These are phyloP conservation scores for Paratinospora sagittata DNA, from an alignment of 164 flowering plant species.

Conservation along the genomic window DNA sequence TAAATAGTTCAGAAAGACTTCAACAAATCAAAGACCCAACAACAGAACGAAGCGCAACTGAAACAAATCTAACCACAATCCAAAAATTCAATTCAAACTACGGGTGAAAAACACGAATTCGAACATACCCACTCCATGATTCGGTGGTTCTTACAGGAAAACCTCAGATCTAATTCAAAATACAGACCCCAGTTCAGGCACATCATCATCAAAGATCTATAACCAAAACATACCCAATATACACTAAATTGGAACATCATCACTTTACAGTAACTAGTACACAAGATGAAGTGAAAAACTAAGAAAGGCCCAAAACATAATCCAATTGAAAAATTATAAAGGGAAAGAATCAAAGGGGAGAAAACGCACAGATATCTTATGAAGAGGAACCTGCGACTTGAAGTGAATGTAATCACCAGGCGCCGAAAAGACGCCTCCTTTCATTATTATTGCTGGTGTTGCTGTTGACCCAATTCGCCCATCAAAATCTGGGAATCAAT, in stretches of 20 bases:
- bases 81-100: neutral
- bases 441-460: too few relatives aligned
- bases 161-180: neutral
- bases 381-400: constrained; percentile 98
- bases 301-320: constrained; percentile 4
- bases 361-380: constrained; percentile 82
- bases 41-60: too few relatives aligned
- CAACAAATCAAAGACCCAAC: too few relatives aligned
- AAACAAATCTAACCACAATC: too few relatives aligned
- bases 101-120: neutral
- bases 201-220: neutral
- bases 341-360: constrained; percentile 9
- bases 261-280: neutral
- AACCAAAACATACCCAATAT: neutral
- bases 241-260: neutral
- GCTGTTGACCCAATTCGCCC: too few relatives aligned
- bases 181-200: neutral
- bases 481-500: too few relatives aligned
- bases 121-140: constrained; percentile 10
- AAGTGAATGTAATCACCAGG: too few relatives aligned
- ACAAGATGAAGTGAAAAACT: constrained; percentile 1
- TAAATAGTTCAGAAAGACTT: too few relatives aligned
- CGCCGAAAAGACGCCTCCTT: too few relatives aligned
- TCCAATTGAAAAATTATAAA: neutral
- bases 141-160: neutral